Conservation (phyloP, 2,329 filamentous ascomycete genomes). For the Cytospora leucostoma region DNA sequence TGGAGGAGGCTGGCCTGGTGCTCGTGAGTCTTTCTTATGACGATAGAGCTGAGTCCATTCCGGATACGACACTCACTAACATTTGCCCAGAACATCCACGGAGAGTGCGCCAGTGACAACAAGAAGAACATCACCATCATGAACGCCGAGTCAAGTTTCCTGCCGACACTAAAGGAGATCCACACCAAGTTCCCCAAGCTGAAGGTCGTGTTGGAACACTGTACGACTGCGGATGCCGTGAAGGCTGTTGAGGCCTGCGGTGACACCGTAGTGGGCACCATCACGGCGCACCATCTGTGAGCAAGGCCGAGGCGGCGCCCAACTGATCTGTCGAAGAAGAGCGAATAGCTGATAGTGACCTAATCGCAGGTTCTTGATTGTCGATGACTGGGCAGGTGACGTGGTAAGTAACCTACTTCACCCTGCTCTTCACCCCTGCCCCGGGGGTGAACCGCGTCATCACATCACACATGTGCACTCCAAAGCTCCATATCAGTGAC, state of each 20-base stretch:
- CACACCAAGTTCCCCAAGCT: conserved; percentile 75
- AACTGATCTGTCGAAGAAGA: neutral
- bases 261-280: conserved; percentile 72
- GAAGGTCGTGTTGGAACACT: conserved; percentile 76
- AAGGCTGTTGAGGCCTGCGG: conserved; percentile 77
- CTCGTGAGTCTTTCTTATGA: conserved; percentile 27
- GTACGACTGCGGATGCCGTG: conserved; percentile 80
- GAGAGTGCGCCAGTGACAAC: conserved; percentile 64
- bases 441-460: conserved; percentile 35
- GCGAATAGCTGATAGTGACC: neutral
- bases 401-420: conserved; percentile 35
- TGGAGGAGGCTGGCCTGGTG: conserved; percentile 75
- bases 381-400: conserved; percentile 68
- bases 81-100: conserved; percentile 70
- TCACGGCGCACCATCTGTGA: conserved; percentile 83
- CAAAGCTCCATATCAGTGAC: conserved; percentile 1
- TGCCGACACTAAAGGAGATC: conserved; percentile 75
- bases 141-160: conserved; percentile 74
- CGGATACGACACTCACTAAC: conserved; percentile 51
- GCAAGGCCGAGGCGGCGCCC: neutral
- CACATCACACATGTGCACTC: neutral
- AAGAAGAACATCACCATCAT: conserved; percentile 54
- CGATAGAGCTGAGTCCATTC: neutral
- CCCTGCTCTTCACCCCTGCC: neutral
- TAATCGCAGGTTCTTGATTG: conserved; percentile 57